Conservation (phyloP, 352 stramenopile species). For the Phytophthora lateralis region DNA sequence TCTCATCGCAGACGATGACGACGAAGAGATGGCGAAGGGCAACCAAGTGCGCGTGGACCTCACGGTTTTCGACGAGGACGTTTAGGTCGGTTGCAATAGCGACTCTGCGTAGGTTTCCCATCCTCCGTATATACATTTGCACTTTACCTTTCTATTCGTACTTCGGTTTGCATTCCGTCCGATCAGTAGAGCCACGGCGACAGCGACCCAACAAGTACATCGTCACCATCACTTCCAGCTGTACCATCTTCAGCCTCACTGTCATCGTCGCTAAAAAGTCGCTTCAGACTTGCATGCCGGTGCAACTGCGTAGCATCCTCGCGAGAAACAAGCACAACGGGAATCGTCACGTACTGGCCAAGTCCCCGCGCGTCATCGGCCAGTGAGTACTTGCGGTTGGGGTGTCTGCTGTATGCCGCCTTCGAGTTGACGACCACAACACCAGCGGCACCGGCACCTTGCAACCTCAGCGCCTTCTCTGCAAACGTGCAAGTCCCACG, state of each 20-base stretch:
- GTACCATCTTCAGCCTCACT: constrained; percentile 2
- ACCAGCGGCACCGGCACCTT: constrained; percentile 58
- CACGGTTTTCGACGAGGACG: constrained; percentile 79
- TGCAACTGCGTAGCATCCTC: constrained; percentile 60
- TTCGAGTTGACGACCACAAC: constrained; percentile 81
- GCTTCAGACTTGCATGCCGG: constrained; percentile 28
- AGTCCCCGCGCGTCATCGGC: constrained; percentile 55
- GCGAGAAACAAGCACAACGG: constrained; percentile 67
- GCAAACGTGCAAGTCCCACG: constrained; percentile 81
- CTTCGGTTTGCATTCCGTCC: too few relatives aligned
- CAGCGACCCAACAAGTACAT: constrained; percentile 49
- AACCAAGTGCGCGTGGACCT: constrained; percentile 84
- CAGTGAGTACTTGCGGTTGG: constrained; percentile 68
- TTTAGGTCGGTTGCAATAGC: constrained; percentile 24
- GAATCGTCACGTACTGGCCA: constrained; percentile 61
- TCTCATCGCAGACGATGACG: constrained; percentile 75
- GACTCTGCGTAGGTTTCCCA: not conserved
- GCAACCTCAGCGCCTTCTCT: constrained; percentile 70
- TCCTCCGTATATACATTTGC: constrained; percentile 20
- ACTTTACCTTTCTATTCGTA: constrained; percentile 35
- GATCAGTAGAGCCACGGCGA: constrained; percentile 71
- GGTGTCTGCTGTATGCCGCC: constrained; percentile 36
- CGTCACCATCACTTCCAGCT: constrained; percentile 3
- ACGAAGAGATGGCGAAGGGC: constrained; percentile 64
- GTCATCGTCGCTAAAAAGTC: constrained; percentile 15